phyloP scores from a whole-genome alignment of 768 basidiomycete genomes.

The Artomyces pyxidatus region DNA sequence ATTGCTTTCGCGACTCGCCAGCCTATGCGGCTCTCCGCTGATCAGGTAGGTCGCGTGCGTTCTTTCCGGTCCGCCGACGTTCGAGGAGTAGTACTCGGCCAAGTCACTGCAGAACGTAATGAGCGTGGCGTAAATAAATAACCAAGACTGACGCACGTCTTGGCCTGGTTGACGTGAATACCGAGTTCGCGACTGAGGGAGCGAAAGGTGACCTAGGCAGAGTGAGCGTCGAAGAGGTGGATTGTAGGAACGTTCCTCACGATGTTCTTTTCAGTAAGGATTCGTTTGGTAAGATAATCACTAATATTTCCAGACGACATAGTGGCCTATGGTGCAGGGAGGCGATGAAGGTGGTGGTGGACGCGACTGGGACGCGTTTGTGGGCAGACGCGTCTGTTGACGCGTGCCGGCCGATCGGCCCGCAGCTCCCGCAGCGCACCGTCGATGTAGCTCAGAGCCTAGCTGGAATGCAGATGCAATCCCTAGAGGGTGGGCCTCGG shows the following conservation, averaged over 20 bases:
- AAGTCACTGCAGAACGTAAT: conserved; percentile 43
- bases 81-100: conserved; percentile 43
- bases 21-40: conserved; percentile 38
- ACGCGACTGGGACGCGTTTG: too few relatives aligned
- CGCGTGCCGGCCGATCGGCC: too few relatives aligned
- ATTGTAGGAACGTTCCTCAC: conserved; percentile 18
- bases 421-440: too few relatives aligned
- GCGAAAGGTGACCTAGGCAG: conserved; percentile 70
- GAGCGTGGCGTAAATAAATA: not conserved
- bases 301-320: conserved; percentile 19
- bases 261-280: conserved; percentile 35
- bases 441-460: too few relatives aligned
- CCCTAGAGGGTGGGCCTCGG: too few relatives aligned
- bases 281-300: conserved; percentile 40
- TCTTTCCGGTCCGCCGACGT: conserved; percentile 31
- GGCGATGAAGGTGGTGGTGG: too few relatives aligned
- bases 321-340: too few relatives aligned
- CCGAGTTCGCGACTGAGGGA: conserved; percentile 63
- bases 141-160: conserved; percentile 44
- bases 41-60: conserved; percentile 66
- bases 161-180: conserved; percentile 71
- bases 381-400: too few relatives aligned
- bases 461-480: too few relatives aligned
- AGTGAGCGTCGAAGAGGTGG: not conserved
- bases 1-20: not conserved